Evolutionary conservation across 2,329 filamentous ascomycete species (phyloP).

Genomic region (Scytalidium lignicola): DNA sequence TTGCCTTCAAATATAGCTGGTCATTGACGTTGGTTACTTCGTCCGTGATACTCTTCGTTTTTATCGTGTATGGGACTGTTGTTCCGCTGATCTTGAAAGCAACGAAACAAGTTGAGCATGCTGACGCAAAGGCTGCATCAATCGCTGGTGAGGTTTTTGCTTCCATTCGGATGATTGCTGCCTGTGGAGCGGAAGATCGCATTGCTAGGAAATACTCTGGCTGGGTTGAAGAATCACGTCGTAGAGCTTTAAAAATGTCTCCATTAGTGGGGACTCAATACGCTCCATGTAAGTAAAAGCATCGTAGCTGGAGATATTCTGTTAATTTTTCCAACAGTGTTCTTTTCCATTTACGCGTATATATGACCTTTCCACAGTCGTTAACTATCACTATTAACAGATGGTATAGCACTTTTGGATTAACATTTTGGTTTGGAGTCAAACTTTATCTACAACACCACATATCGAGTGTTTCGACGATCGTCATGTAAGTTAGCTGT

Average conservation of each 20-base stretch:
- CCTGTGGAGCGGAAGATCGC: conserved; percentile 55
- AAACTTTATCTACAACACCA: conserved; percentile 42
- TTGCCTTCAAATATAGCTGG: conserved; percentile 55
- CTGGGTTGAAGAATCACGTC: conserved; percentile 50
- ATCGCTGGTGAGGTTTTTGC: conserved; percentile 57
- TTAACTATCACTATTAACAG: conserved; percentile 8
- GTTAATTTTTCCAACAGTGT: conserved; percentile 25
- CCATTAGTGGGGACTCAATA: conserved; percentile 50
- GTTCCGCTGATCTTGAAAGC: conserved; percentile 52
- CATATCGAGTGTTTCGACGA: conserved; percentile 44
- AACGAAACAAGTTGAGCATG: conserved; percentile 38
- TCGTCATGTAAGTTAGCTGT: conserved; percentile 44
- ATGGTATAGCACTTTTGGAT: conserved; percentile 42
- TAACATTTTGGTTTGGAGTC: conserved; percentile 60
- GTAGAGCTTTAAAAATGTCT: conserved; percentile 42
- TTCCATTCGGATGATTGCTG: conserved; percentile 56
- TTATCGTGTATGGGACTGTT: conserved; percentile 40
- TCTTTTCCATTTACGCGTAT: conserved; percentile 26
- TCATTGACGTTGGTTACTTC: conserved; percentile 53
- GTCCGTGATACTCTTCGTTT: conserved; percentile 51
- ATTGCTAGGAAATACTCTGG: conserved; percentile 47
- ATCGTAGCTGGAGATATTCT: background rate
- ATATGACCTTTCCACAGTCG: background rate
- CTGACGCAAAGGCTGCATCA: conserved; percentile 53
- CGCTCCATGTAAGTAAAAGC: conserved; percentile 32